Base-by-base conservation (phyloP, 2,329 filamentous ascomycete species). In the Aspergillus pseudonomiae region DNA sequence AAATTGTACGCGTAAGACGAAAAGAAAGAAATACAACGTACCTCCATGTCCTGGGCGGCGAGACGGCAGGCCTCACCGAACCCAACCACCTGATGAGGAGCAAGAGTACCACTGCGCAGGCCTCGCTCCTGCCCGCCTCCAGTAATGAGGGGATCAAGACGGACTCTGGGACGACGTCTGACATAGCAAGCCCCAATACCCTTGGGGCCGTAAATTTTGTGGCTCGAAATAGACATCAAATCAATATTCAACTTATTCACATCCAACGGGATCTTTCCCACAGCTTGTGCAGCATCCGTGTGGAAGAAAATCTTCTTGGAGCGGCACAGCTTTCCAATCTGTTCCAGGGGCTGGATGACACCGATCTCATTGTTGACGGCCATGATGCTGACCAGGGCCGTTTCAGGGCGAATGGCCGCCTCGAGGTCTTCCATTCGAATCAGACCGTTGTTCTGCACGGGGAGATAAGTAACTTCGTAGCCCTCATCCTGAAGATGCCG, bases 281-380 rank as follows among this genome's bases (percentile, higher is more conserved):
- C 94, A 19, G 95, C 95, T 82, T 99, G 95, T 1, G 95, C 95
- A 58, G 86, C 95, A 78, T 99, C 95, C 28, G 93, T 96, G 81
- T 99, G 95, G 87, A 99, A 99, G 81, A 97, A 99, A 52, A 97
- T 85, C 83, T 97, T 97, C 80, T 92, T 95, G 60, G 88, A 86
- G 57, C 95, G 89, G 80, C 95, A 99, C 16, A 99, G 83, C 80
- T 90, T 91, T 74, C 95, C 95, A 76, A 99, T 99, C 81, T 97
- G 88, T 71, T 93, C 91, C 63, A 99, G 81, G 0, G 95, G 95
- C 79, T 99, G 95, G 63, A 99, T 96, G n/a, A 99, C 95, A 74
- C 95, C 95, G 73, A 99, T 98, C 81, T 99, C 95, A 79, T 99
- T 99, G 84, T 99, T 99, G 74, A 99, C 95, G 0, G 95, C 89